These are phyloP conservation scores for Paramecium pentaurelia DNA, from an alignment of 73 alveolate genomes.

Conservation along the genomic window DNA sequence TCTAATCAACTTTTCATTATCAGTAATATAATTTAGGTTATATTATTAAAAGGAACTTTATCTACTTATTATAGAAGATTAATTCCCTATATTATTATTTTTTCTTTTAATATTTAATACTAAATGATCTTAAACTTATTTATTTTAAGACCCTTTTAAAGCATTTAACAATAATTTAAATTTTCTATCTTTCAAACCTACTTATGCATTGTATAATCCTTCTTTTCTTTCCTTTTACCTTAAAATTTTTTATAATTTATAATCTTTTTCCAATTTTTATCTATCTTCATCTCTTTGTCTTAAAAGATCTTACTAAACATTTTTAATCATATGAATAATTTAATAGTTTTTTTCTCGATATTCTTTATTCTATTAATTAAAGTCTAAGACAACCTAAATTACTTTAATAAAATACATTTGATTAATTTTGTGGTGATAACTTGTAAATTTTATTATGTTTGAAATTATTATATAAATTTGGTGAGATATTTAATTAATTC, in stretches of 20 bases:
- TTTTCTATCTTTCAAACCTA: neutral
- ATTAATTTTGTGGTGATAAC: neutral
- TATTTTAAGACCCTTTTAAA: neutral
- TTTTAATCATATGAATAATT: neutral
- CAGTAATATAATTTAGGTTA: neutral
- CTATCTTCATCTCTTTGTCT: neutral
- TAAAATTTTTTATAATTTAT: neutral
- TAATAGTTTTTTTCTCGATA: neutral
- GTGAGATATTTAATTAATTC: neutral
- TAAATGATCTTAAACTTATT: neutral
- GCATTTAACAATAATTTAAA: neutral
- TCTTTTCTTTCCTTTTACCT: neutral
- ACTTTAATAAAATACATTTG: neutral
- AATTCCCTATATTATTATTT: neutral
- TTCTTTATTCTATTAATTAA: neutral
- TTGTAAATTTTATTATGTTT: neutral
- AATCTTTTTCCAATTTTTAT: neutral
- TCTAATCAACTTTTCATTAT: neutral
- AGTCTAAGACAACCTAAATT: neutral
- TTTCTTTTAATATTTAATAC: neutral
- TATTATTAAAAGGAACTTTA: neutral
- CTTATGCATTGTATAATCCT: neutral
- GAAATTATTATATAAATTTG: neutral
- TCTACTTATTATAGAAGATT: neutral
- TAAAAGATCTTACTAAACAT: neutral